Conservation (phyloP, 148 eudicot species). For the Silene uniflora region DNA sequence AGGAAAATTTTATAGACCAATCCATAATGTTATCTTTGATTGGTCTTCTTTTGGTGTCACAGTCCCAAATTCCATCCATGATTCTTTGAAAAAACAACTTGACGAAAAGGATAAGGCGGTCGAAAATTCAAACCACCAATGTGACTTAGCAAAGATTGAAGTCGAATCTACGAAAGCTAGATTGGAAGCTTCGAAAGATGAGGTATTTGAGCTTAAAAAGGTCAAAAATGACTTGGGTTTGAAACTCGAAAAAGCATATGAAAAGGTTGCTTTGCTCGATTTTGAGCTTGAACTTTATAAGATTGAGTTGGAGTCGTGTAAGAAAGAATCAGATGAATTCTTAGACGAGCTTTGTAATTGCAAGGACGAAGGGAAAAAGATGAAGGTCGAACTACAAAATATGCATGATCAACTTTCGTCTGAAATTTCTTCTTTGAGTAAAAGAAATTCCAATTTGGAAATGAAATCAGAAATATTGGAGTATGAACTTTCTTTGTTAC, state of each 20-base stretch:
- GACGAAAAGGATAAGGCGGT: neutral
- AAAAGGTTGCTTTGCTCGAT: constrained; percentile 21
- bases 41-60: constrained; percentile 24
- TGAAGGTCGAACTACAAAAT: neutral
- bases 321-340: constrained; percentile 20
- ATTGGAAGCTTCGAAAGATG: constrained; percentile 14
- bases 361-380: constrained; percentile 8
- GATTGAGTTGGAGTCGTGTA: constrained; percentile 26
- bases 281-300: constrained; percentile 27
- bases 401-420: constrained; percentile 3
- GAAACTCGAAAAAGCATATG: constrained; percentile 18
- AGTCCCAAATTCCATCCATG: constrained; percentile 18
- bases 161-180: neutral
- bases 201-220: constrained; percentile 14
- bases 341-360: constrained; percentile 19
- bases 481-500: neutral
- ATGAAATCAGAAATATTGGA: neutral
- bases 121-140: neutral
- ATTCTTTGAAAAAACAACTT: neutral
- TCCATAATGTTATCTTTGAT: constrained; percentile 20
- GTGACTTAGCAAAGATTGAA: neutral
- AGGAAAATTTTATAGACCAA: neutral
- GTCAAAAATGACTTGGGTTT: constrained; percentile 8
- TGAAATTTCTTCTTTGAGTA: neutral
- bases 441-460: neutral